phyloP scores from a whole-genome alignment of 2,329 filamentous ascomycete species.

The Diaporthe longicolla region DNA sequence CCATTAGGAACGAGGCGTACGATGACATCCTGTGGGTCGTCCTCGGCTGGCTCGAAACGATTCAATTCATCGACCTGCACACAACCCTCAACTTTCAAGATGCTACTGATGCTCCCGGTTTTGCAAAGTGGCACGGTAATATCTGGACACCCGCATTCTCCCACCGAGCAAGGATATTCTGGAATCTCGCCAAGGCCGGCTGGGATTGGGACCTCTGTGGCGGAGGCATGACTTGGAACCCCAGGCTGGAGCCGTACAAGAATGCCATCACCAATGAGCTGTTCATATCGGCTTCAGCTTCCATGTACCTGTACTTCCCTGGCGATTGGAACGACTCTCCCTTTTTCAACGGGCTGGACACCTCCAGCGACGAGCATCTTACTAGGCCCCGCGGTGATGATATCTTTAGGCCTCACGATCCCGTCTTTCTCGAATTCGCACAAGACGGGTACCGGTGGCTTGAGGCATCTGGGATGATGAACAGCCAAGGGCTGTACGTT shows the following conservation, averaged over 20 bases:
- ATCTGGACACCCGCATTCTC: constrained; percentile 84
- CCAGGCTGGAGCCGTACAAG: constrained; percentile 85
- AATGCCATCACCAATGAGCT: constrained; percentile 97
- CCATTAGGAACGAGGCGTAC: constrained; percentile 81
- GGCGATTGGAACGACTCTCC: constrained; percentile 82
- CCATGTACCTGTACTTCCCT: constrained; percentile 92
- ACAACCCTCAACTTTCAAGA: constrained; percentile 70
- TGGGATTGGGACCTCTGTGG: constrained; percentile 87
- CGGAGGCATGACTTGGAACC: constrained; percentile 94
- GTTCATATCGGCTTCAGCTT: constrained; percentile 85
- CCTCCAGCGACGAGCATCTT: constrained; percentile 18
- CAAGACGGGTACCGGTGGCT: constrained; percentile 87
- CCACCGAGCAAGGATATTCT: constrained; percentile 87
- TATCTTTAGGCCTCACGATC: constrained; percentile 63
- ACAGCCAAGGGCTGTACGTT: constrained; percentile 79
- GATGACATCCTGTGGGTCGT: constrained; percentile 98
- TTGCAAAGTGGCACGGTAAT: constrained; percentile 77
- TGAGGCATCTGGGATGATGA: constrained; percentile 83
- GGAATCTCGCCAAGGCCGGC: constrained; percentile 81
- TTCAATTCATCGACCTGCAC: constrained; percentile 83
- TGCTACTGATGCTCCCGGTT: constrained; percentile 45
- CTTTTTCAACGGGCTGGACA: constrained; percentile 58
- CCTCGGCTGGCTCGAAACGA: constrained; percentile 87
- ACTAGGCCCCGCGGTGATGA: constrained; percentile 42
- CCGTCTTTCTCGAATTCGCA: constrained; percentile 79